Evolutionary conservation across 306 rosid genomes (phyloP).

Genomic region (Fragaria iinumae): DNA sequence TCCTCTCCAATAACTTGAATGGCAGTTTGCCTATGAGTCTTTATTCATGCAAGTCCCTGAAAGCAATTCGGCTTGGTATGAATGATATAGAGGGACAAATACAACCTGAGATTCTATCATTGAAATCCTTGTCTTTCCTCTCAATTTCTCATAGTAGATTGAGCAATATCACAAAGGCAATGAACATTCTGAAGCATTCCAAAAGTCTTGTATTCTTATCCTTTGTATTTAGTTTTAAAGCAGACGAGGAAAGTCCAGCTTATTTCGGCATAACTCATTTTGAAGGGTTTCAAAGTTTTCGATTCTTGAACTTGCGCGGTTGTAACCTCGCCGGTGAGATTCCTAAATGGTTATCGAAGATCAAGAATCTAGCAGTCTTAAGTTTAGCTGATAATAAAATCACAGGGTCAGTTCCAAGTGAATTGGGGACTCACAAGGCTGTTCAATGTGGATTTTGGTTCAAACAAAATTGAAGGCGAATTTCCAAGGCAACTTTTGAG

Average conservation of each 20-base stretch:
- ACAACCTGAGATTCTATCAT: neutral
- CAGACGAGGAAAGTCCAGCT: neutral
- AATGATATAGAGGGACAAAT: neutral
- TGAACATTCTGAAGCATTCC: neutral
- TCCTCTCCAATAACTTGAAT: neutral
- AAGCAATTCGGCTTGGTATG: neutral
- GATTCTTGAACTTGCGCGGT: neutral
- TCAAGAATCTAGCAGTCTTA: neutral
- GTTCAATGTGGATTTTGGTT: too few relatives aligned
- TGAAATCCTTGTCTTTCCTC: neutral
- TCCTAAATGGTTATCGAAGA: neutral
- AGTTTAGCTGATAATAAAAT: too few relatives aligned
- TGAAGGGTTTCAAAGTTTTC: neutral
- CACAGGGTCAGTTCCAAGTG: neutral
- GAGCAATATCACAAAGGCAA: neutral
- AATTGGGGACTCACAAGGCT: too few relatives aligned
- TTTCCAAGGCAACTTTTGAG: too few relatives aligned
- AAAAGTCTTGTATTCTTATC: neutral
- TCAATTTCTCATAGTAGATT: neutral
- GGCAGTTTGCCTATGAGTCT: neutral
- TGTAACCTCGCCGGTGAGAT: neutral
- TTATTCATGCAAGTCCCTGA: neutral
- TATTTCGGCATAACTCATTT: neutral
- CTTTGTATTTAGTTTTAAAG: neutral
- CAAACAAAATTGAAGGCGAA: too few relatives aligned